Percentiles rank a stretch among this genome's conserved stretches.
Conservation (phyloP, 371 early-diverging fungal genomes). For the Mortierella sp. region DNA sequence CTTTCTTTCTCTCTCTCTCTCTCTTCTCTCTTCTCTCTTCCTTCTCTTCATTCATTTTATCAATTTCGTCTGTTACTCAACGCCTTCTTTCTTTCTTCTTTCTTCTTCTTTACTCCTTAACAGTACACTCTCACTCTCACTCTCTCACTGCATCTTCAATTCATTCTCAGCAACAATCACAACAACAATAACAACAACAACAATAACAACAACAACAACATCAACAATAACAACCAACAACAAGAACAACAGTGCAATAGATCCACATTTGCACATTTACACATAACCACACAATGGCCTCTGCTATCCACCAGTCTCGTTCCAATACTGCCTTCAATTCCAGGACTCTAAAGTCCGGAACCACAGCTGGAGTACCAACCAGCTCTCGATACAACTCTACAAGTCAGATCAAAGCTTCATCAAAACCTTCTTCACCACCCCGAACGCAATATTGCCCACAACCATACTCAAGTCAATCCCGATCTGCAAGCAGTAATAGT, state of each 20-base stretch:
- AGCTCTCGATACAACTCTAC: constrained; percentile 6
- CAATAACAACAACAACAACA: no score
- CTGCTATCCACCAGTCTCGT: constrained; percentile 7
- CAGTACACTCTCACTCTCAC: background rate
- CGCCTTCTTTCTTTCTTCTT: background rate
- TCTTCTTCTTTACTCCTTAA: background rate
- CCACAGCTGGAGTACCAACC: constrained; percentile 3
- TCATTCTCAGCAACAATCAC: background rate
- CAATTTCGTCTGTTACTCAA: no score
- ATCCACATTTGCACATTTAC: background rate
- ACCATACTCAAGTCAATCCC: constrained; percentile 19
- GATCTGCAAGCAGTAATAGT: constrained; percentile 3
- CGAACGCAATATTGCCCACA: constrained; percentile 13
- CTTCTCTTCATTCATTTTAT: background rate
- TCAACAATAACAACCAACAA: background rate
- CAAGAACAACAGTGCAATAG: no score
- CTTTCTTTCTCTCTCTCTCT: background rate
- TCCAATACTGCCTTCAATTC: background rate
- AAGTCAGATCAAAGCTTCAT: constrained; percentile 8
- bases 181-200: background rate
- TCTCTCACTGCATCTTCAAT: constrained; percentile 4
- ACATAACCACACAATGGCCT: constrained; percentile 1
- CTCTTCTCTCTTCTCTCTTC: background rate
- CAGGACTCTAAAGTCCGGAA: background rate
- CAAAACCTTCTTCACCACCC: constrained; percentile 24